Conservation (phyloP, 2,329 filamentous ascomycete species). For the Apiospora phragmitis region DNA sequence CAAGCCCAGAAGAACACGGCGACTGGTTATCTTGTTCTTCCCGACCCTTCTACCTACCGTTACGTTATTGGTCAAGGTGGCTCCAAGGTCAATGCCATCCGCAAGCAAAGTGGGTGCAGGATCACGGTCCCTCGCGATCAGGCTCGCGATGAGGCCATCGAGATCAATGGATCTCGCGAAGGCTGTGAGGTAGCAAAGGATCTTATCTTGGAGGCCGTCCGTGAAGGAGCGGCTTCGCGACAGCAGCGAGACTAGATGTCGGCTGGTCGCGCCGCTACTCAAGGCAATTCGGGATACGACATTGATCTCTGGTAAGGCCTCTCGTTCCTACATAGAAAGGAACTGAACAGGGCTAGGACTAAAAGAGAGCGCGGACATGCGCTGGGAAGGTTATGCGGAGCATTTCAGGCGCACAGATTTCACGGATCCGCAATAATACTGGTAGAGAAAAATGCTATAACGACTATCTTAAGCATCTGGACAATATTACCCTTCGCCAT, state of each 20-base stretch:
- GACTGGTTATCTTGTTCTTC: constrained; percentile 85
- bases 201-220: constrained; percentile 82
- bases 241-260: constrained; percentile 30
- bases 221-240: constrained; percentile 48
- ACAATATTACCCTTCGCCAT: not conserved
- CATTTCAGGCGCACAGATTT: not conserved
- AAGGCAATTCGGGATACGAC: not conserved
- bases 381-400: not conserved
- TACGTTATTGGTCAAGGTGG: constrained; percentile 88
- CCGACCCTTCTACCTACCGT: constrained; percentile 86
- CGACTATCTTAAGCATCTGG: not conserved
- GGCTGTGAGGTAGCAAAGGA: constrained; percentile 86
- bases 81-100: constrained; percentile 88
- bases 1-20: constrained; percentile 69
- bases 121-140: constrained; percentile 91
- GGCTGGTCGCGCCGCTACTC: not conserved
- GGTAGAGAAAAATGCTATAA: not conserved
- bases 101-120: constrained; percentile 88
- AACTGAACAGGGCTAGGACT: not conserved
- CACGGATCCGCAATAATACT: not conserved
- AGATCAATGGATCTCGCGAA: constrained; percentile 77
- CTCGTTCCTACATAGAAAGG: not conserved
- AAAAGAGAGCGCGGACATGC: not conserved
- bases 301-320: not conserved
- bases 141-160: constrained; percentile 76